phyloP scores from a whole-genome alignment of 139 green algal genomes.

The Chlorella sp. region DNA sequence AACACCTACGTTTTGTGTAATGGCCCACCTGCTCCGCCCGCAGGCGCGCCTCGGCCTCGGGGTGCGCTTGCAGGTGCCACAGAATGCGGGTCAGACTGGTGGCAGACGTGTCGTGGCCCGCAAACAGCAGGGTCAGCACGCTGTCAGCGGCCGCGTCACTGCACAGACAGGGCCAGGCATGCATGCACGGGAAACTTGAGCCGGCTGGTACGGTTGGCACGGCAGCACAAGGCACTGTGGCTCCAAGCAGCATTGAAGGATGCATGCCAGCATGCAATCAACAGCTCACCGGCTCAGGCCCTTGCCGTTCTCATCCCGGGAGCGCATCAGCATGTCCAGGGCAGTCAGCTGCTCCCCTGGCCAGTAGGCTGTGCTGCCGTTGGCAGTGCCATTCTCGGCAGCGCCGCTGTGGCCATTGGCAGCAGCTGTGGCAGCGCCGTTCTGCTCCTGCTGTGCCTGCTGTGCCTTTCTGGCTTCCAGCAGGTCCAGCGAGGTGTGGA shows the following conservation, averaged over 20 bases:
- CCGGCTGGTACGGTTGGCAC: too few species aligned
- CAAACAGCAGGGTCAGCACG: conserved; percentile 92
- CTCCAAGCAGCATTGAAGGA: too few species aligned
- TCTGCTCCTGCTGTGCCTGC: not conserved
- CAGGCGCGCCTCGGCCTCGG: conserved; percentile 12
- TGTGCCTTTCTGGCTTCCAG: not conserved
- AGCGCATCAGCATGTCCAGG: not conserved
- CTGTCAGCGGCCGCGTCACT: conserved; percentile 68
- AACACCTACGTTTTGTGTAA: too few species aligned
- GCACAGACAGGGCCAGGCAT: too few species aligned
- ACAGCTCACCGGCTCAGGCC: not conserved
- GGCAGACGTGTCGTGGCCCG: conserved; percentile 90
- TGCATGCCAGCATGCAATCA: too few species aligned
- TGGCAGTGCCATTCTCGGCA: too few species aligned
- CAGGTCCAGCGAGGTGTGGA: conserved; percentile 22
- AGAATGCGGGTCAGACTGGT: conserved; percentile 52
- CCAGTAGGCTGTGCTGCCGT: too few species aligned
- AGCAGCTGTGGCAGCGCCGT: not conserved
- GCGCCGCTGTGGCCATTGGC: not conserved
- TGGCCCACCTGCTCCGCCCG: conserved; percentile 1
- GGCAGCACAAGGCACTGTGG: too few species aligned
- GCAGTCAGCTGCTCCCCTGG: not conserved
- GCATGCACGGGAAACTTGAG: too few species aligned
- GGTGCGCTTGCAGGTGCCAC: conserved; percentile 7
- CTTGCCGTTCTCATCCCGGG: not conserved